Evolutionary conservation across 495 filamentous ascomycete species (phyloP).

Genomic region (Cetradonia linearis): DNA sequence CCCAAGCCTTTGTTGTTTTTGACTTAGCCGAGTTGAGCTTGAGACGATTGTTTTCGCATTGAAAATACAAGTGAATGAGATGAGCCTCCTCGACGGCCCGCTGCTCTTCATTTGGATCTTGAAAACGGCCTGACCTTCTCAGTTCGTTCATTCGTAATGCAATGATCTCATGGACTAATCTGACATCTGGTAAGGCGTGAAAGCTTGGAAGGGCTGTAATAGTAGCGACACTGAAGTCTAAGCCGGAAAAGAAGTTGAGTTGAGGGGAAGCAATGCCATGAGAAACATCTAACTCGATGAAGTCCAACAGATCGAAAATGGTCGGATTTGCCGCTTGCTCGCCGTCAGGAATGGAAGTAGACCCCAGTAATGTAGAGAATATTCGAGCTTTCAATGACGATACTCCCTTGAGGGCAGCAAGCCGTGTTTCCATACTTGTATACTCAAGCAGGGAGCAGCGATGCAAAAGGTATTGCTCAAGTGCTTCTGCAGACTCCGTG

Average conservation of each 20-base stretch:
- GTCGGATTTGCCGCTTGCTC: slow-evolving; percentile 54
- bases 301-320: slow-evolving; percentile 90
- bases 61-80: slow-evolving; percentile 43
- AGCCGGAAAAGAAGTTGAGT: slow-evolving; percentile 45
- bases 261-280: slow-evolving; percentile 39
- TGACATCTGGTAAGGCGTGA: slow-evolving; percentile 45
- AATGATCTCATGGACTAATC: slow-evolving; percentile 51
- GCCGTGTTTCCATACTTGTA: slow-evolving; percentile 69
- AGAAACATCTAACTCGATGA: slow-evolving; percentile 59
- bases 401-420: slow-evolving; percentile 55
- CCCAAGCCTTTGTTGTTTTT: slow-evolving; percentile 65
- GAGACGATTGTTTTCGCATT: slow-evolving; percentile 60
- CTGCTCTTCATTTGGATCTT: slow-evolving; percentile 46
- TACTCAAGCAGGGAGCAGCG: slow-evolving; percentile 73
- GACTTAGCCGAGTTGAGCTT: slow-evolving; percentile 50
- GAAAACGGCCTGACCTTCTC: slow-evolving; percentile 37
- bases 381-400: slow-evolving; percentile 69
- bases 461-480: slow-evolving; percentile 62
- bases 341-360: slow-evolving; percentile 51
- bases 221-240: slow-evolving; percentile 52
- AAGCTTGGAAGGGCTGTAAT: slow-evolving; percentile 40
- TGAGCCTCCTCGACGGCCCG: slow-evolving; percentile 48
- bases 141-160: slow-evolving; percentile 44
- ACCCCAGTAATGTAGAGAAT: slow-evolving; percentile 68
- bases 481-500: slow-evolving; percentile 48